Percentiles rank a stretch among this genome's conserved stretches.
phyloP scores from a whole-genome alignment of 106 monocot genomes.

The Vanilla planifolia region DNA sequence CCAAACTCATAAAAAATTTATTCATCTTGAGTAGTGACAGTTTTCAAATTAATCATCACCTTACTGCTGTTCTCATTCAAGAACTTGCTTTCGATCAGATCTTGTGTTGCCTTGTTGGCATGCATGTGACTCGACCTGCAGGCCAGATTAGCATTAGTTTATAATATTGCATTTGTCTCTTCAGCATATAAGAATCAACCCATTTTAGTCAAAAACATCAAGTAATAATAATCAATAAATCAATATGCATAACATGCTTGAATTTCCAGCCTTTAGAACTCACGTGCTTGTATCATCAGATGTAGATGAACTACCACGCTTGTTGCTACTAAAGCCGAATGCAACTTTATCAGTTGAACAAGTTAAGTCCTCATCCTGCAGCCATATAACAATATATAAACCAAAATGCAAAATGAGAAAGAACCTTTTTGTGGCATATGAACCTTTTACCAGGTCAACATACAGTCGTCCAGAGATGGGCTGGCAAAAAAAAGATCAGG shows the following conservation, averaged over 20 bases:
- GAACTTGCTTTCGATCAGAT: conserved; percentile 23
- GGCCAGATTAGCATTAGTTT: background rate
- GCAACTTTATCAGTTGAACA: conserved; percentile 19
- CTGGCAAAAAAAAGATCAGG: no score
- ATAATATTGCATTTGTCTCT: no score
- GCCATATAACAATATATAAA: background rate
- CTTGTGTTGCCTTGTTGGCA: conserved; percentile 24
- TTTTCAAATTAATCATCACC: conserved; percentile 18
- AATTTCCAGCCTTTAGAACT: conserved; percentile 12
- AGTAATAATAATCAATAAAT: no score
- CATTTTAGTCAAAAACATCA: no score
- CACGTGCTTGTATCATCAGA: conserved; percentile 21
- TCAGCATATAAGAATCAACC: no score
- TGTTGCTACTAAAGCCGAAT: conserved; percentile 3
- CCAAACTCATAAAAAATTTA: background rate
- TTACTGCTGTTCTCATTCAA: conserved; percentile 9
- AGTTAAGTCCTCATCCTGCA: conserved; percentile 33
- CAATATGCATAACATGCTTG: conserved; percentile 24
- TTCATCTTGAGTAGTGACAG: background rate
- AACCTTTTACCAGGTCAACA: no score
- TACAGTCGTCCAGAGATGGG: no score
- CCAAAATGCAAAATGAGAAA: background rate
- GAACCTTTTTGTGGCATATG: no score
- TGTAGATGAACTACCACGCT: conserved; percentile 4
- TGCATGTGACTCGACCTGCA: conserved; percentile 22